A percentile compares a stretch with the other conserved stretches of the same genome.
These are phyloP conservation scores for Danielia reshetovae DNA, from an alignment of 805 yeast genomes.

Conservation along the genomic window DNA sequence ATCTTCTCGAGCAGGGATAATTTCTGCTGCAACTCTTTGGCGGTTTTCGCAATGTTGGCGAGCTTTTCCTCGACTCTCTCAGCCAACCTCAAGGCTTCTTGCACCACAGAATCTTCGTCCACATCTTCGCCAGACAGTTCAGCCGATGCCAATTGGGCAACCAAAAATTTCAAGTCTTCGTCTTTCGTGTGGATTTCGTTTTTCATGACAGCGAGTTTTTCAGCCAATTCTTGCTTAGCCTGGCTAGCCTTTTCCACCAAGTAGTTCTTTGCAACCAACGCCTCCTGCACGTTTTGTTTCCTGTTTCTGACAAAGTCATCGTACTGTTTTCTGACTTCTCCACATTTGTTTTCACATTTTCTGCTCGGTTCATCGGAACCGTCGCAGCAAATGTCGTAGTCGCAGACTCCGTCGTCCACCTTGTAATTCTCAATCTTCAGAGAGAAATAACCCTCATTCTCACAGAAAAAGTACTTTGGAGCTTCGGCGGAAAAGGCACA, in stretches of 20 bases:
- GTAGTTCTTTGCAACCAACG: conserved; percentile 27
- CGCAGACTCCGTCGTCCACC: conserved; percentile 90
- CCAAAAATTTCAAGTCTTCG: background rate
- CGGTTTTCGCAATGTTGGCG: background rate
- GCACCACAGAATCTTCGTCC: background rate
- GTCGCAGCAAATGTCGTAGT: conserved; percentile 85
- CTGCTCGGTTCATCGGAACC: conserved; percentile 77
- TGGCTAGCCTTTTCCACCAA: conserved; percentile 19
- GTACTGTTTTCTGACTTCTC: conserved; percentile 43
- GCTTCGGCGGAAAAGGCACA: conserved; percentile 41
- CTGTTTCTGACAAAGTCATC: conserved; percentile 3
- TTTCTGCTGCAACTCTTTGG: conserved; percentile 9
- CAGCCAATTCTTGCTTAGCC: conserved; percentile 13
- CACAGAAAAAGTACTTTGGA: conserved; percentile 61
- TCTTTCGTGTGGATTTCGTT: conserved; percentile 4
- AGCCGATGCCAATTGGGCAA: background rate
- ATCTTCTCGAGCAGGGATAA: conserved; percentile 41
- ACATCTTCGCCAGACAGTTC: background rate
- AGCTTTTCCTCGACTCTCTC: conserved; percentile 1
- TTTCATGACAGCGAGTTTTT: conserved; percentile 5
- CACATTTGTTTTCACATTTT: conserved; percentile 55
- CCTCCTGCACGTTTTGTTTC: conserved; percentile 12
- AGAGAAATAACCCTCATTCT: conserved; percentile 66
- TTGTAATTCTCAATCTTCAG: conserved; percentile 59
- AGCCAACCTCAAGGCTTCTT: background rate